Conservation (phyloP, 73 alveolate genomes). For the Loxodes magnus region DNA sequence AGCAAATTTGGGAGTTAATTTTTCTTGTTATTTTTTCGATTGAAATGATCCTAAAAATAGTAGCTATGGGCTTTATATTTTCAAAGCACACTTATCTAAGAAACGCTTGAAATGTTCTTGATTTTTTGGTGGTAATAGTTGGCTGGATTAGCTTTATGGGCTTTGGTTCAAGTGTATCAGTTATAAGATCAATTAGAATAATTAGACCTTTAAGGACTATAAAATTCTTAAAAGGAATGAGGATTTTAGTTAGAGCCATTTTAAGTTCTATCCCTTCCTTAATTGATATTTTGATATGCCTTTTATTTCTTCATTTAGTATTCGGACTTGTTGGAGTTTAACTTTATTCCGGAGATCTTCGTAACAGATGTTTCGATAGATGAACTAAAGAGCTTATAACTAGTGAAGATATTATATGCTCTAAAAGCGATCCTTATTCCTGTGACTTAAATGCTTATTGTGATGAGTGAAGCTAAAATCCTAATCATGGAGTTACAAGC, state of each 20-base stretch:
- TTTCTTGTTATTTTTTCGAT: slow-evolving; percentile 26
- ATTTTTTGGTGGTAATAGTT: slow-evolving; percentile 53
- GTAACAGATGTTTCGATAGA: slow-evolving; percentile 22
- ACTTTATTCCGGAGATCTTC: slow-evolving; percentile 48
- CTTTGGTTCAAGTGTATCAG: slow-evolving; percentile 8
- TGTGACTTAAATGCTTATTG: too few relatives aligned
- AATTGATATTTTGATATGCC: slow-evolving; percentile 47
- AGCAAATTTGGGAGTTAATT: slow-evolving; percentile 9
- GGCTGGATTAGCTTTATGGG: slow-evolving; percentile 39
- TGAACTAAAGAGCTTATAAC: not conserved
- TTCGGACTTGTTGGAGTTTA: slow-evolving; percentile 56
- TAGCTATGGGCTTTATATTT: slow-evolving; percentile 36
- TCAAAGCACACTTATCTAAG: slow-evolving; percentile 44
- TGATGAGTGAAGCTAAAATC: slow-evolving; percentile 21
- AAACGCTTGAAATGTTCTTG: slow-evolving; percentile 66
- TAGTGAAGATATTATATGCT: too few relatives aligned
- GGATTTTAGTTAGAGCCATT: slow-evolving; percentile 31
- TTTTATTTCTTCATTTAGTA: slow-evolving; percentile 37
- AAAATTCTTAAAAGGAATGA: slow-evolving; percentile 54
- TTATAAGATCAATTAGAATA: slow-evolving; percentile 47
- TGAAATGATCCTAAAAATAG: slow-evolving; percentile 24
- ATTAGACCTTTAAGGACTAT: slow-evolving; percentile 67
- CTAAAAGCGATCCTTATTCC: too few relatives aligned
- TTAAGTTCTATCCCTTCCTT: slow-evolving; percentile 52
- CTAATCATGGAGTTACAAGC: slow-evolving; percentile 26